phyloP scores from a whole-genome alignment of 1,284 basidiomycete genomes.

The Tranzscheliella williamsii region DNA sequence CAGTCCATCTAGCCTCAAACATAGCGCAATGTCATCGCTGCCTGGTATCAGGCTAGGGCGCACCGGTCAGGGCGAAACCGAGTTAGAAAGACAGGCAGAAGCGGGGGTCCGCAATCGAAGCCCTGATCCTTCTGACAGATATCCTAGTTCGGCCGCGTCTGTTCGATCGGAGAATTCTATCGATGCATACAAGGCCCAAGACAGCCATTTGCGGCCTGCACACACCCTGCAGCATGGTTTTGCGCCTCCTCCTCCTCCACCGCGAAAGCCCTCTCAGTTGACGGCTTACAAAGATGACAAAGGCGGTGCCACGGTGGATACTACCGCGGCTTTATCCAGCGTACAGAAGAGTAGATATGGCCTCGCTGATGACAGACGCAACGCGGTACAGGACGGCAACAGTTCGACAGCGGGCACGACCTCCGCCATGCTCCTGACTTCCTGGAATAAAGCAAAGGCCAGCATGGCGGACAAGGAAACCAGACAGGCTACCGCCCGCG shows the following conservation, averaged over 20 bases:
- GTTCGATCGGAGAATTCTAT: not conserved
- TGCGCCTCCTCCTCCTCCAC: conserved; percentile 18
- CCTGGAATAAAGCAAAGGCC: conserved; percentile 56
- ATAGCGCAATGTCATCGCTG: conserved; percentile 17
- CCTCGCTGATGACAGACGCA: conserved; percentile 9
- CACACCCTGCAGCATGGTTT: not conserved
- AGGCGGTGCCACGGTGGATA: conserved; percentile 8
- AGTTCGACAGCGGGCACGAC: conserved; percentile 7
- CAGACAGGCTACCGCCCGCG: conserved; percentile 49
- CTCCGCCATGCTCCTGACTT: conserved; percentile 25
- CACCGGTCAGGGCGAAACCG: too few species aligned
- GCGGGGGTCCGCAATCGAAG: too few species aligned
- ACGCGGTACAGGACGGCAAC: conserved; percentile 1
- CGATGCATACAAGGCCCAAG: not conserved
- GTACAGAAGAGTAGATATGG: conserved; percentile 32
- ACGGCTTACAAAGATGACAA: conserved; percentile 2
- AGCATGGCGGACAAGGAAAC: conserved; percentile 55
- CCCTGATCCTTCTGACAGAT: too few species aligned
- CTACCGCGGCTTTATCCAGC: conserved; percentile 22
- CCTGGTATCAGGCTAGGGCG: too few species aligned
- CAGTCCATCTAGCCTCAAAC: conserved; percentile 20
- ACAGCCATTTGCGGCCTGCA: not conserved
- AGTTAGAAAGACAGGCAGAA: not conserved
- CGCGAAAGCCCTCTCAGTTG: conserved; percentile 5
- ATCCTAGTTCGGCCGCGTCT: conserved; percentile 1